Conservation (phyloP, 768 basidiomycete genomes). For the Auriscalpium orientale region DNA sequence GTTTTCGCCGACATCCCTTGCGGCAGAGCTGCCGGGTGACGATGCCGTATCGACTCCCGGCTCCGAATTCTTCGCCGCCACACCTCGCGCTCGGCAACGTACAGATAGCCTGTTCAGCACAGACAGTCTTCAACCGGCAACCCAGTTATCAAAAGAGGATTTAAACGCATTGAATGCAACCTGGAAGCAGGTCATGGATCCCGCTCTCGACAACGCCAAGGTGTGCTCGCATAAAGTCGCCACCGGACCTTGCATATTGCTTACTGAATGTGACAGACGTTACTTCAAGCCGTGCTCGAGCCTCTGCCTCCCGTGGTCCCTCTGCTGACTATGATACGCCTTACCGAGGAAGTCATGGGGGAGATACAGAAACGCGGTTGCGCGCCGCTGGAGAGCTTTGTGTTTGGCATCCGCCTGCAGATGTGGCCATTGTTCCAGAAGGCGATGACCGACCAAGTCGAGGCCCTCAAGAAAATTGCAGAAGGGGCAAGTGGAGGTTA, state of each 20-base stretch:
- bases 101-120: slow-evolving; percentile 28
- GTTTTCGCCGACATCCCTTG: slow-evolving; percentile 31
- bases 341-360: slow-evolving; percentile 72
- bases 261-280: slow-evolving; percentile 38
- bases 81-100: slow-evolving; percentile 16
- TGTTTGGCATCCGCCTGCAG: slow-evolving; percentile 72
- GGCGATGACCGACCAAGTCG: slow-evolving; percentile 75
- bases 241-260: too few species aligned
- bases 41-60: slow-evolving; percentile 23
- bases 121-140: slow-evolving; percentile 22
- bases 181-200: slow-evolving; percentile 93
- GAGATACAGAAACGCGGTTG: slow-evolving; percentile 75
- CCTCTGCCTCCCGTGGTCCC: slow-evolving; percentile 68
- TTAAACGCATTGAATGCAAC: slow-evolving; percentile 50
- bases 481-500: slow-evolving; percentile 61
- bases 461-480: slow-evolving; percentile 73
- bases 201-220: slow-evolving; percentile 80
- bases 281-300: slow-evolving; percentile 60
- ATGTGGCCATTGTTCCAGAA: slow-evolving; percentile 96
- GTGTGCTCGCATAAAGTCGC: slow-evolving; percentile 25
- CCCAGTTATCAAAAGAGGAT: slow-evolving; percentile 42
- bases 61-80: slow-evolving; percentile 44
- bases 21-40: slow-evolving; percentile 20
- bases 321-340: slow-evolving; percentile 84
- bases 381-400: slow-evolving; percentile 71